Conservation (phyloP, 2,329 filamentous ascomycete species). For the Arachnopeziza araneosa region DNA sequence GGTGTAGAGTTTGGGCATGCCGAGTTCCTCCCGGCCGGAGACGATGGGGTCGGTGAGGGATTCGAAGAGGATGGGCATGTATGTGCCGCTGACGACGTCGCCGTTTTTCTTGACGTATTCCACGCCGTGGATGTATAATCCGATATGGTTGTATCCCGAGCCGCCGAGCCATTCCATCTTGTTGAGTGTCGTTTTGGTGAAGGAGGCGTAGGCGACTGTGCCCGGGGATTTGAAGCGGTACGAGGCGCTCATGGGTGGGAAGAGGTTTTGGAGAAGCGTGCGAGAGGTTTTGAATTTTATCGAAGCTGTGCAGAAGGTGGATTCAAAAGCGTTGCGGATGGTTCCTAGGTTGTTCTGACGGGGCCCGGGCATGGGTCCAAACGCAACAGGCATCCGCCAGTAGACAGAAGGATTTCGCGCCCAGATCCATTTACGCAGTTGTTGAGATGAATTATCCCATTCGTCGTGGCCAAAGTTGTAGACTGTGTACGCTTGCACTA, state of each 20-base stretch:
- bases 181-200: constrained; percentile 33
- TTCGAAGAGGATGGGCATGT: constrained; percentile 53
- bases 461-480: constrained; percentile 50
- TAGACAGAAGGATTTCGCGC: constrained; percentile 32
- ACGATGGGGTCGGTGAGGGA: constrained; percentile 54
- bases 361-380: constrained; percentile 29
- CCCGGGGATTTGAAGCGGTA: constrained; percentile 32
- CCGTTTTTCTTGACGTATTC: constrained; percentile 48
- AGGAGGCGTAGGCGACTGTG: constrained; percentile 32
- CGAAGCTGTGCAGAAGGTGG: constrained; percentile 27
- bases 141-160: constrained; percentile 50
- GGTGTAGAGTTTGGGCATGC: constrained; percentile 49
- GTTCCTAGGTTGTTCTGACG: constrained; percentile 13
- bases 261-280: constrained; percentile 36
- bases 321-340: not conserved
- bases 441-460: constrained; percentile 42
- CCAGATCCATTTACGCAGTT: constrained; percentile 41
- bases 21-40: constrained; percentile 48
- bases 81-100: constrained; percentile 41
- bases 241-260: constrained; percentile 26
- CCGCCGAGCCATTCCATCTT: constrained; percentile 58
- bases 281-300: constrained; percentile 37
- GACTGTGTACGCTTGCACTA: constrained; percentile 24
- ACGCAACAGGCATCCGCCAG: constrained; percentile 38
- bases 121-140: constrained; percentile 58